Conservation (phyloP, 2,329 filamentous ascomycete genomes). For the Xylaria sp. region DNA sequence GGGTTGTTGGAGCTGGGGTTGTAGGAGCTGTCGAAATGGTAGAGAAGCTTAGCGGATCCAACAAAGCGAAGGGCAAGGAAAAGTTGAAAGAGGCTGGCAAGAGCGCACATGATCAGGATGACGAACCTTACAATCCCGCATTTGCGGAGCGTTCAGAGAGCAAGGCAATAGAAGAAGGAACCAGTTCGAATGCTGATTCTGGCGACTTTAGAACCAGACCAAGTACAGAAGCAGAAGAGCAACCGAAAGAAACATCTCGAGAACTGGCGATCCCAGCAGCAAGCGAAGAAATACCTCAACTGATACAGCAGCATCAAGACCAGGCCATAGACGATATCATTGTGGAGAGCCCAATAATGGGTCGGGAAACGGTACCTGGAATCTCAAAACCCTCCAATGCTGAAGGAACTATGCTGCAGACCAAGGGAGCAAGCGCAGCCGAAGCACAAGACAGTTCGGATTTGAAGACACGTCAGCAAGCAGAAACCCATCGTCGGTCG, state of each 20-base stretch:
- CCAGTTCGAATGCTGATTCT: constrained; percentile 44
- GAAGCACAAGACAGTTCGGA: constrained; percentile 46
- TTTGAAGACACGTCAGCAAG: constrained; percentile 46
- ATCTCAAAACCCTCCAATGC: constrained; percentile 27
- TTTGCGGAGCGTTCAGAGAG: constrained; percentile 59
- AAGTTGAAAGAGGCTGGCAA: constrained; percentile 55
- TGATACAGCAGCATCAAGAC: constrained; percentile 4
- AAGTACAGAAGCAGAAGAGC: constrained; percentile 33
- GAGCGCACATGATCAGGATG: constrained; percentile 53
- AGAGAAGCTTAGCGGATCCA: constrained; percentile 51
- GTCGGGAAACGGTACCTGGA: constrained; percentile 40
- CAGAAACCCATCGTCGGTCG: constrained; percentile 22
- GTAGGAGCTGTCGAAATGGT: constrained; percentile 53
- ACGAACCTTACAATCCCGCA: constrained; percentile 58
- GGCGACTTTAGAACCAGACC: constrained; percentile 41
- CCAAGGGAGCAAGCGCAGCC: constrained; percentile 34
- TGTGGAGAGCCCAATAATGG: constrained; percentile 55
- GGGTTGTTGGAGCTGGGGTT: constrained; percentile 49
- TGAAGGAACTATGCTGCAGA: constrained; percentile 20
- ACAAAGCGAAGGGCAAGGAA: constrained; percentile 53
- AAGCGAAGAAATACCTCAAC: constrained; percentile 7
- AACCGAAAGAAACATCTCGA: constrained; percentile 13
- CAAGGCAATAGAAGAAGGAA: constrained; percentile 48
- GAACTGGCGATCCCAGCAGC: constrained; percentile 1
- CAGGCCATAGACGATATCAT: constrained; percentile 44